A percentile compares a stretch with the other conserved stretches of the same genome.
phyloP scores from a whole-genome alignment of 805 yeast species.

The Hanseniaspora nectarophila region DNA sequence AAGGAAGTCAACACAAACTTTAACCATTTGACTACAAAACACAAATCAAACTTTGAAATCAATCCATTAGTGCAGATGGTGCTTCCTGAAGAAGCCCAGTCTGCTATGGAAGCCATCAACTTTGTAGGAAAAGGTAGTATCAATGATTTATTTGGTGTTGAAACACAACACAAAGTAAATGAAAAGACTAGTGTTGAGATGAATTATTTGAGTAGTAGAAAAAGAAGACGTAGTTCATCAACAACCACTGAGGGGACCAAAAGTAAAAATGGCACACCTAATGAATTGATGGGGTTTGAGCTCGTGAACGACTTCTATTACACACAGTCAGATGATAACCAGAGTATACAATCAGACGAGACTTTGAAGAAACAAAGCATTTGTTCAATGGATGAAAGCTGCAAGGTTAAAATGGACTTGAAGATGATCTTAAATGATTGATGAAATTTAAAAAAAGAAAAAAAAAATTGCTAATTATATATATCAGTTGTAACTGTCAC shows the following conservation, averaged over 20 bases:
- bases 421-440: background rate
- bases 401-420: background rate
- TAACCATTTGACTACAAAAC: constrained; percentile 3
- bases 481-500: too few species aligned
- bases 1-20: constrained; percentile 3
- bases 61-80: constrained; percentile 16
- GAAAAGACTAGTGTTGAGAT: too few species aligned
- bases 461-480: too few species aligned
- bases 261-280: too few species aligned
- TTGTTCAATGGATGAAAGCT: background rate
- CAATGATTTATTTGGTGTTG: background rate
- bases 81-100: constrained; percentile 14
- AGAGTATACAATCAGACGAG: background rate
- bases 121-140: background rate
- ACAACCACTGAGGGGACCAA: too few species aligned
- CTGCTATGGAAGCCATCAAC: constrained; percentile 15
- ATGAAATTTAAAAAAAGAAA: too few species aligned
- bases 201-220: too few species aligned
- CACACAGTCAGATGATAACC: background rate
- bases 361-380: background rate
- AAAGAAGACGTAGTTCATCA: background rate
- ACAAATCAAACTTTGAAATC: constrained; percentile 15
- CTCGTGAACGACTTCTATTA: background rate
- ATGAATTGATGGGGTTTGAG: too few species aligned
- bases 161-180: too few species aligned